Percentiles rank a stretch among this genome's conserved stretches.
These are phyloP conservation scores for Cardamine occulta DNA, from an alignment of 345 rosid genomes.

Conservation along the genomic window DNA sequence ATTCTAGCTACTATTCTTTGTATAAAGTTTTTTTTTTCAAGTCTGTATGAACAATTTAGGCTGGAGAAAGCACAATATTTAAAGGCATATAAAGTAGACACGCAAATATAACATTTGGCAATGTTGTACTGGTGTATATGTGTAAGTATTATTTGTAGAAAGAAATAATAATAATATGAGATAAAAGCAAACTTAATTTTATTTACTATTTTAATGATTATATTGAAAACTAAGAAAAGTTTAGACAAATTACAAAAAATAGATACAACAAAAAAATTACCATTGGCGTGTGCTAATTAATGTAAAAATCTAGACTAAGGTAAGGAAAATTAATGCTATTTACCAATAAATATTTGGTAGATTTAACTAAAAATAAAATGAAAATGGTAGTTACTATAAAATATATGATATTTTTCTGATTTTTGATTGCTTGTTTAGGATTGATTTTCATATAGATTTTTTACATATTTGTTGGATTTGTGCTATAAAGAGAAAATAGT, in stretches of 20 bases:
- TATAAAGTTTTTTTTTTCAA: neutral
- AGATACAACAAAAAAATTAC: constrained; percentile 29
- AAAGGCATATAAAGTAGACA: constrained; percentile 34
- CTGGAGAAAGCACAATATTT: constrained; percentile 29
- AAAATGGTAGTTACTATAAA: neutral
- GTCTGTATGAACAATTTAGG: constrained; percentile 16
- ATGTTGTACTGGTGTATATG: constrained; percentile 26
- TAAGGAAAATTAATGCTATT: constrained; percentile 25
- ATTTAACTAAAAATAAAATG: neutral
- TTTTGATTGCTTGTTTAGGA: constrained; percentile 29
- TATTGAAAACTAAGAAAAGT: constrained; percentile 11
- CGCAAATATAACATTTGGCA: constrained; percentile 36
- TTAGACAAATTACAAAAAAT: constrained; percentile 22
- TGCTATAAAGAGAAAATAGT: neutral
- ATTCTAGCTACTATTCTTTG: constrained; percentile 28
- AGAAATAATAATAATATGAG: constrained; percentile 30
- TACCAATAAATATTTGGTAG: constrained; percentile 6
- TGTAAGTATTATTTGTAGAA: constrained; percentile 26
- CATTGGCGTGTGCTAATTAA: constrained; percentile 34
- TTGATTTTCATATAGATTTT: constrained; percentile 32
- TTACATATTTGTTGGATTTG: constrained; percentile 30
- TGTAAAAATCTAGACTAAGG: constrained; percentile 38
- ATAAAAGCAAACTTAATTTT: constrained; percentile 10
- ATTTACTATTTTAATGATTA: constrained; percentile 24
- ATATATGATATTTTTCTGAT: neutral